These are phyloP conservation scores for Solanum hybrid DNA, from an alignment of 305 asterid genomes.

Conservation along the genomic window DNA sequence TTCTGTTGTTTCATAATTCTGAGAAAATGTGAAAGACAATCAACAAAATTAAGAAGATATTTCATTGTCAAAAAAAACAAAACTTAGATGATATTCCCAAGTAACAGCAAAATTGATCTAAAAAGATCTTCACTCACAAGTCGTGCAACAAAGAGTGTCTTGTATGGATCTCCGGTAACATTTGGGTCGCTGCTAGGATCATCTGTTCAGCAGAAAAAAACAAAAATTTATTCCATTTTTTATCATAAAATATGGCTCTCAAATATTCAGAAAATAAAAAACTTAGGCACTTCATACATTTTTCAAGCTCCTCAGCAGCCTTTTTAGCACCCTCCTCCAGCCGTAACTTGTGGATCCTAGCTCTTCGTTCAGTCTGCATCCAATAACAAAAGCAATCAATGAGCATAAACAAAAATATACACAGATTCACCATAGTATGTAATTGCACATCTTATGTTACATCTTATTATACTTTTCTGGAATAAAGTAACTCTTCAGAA, in stretches of 20 bases:
- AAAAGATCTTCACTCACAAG: conserved; percentile 52
- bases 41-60: conserved; percentile 3
- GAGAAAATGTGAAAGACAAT: conserved; percentile 19
- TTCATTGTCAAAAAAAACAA: neutral
- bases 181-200: conserved; percentile 76
- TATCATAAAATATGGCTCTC: neutral
- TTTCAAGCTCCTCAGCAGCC: conserved; percentile 85
- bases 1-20: conserved; percentile 91
- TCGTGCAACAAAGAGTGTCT: conserved; percentile 86
- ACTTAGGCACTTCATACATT: conserved; percentile 36
- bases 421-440: neutral
- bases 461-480: neutral
- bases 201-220: conserved; percentile 38
- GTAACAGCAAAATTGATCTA: neutral
- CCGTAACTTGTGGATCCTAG: conserved; percentile 76
- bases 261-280: conserved; percentile 5
- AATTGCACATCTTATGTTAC: neutral
- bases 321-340: conserved; percentile 88
- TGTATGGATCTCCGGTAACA: conserved; percentile 89
- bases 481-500: neutral
- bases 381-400: neutral
- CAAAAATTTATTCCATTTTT: neutral
- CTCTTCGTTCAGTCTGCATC: conserved; percentile 62
- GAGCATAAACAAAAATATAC: neutral
- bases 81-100: neutral